These are phyloP conservation scores for Suhomyces panamericanus DNA, from an alignment of 1,139 yeast genomes.

Conservation along the genomic window DNA sequence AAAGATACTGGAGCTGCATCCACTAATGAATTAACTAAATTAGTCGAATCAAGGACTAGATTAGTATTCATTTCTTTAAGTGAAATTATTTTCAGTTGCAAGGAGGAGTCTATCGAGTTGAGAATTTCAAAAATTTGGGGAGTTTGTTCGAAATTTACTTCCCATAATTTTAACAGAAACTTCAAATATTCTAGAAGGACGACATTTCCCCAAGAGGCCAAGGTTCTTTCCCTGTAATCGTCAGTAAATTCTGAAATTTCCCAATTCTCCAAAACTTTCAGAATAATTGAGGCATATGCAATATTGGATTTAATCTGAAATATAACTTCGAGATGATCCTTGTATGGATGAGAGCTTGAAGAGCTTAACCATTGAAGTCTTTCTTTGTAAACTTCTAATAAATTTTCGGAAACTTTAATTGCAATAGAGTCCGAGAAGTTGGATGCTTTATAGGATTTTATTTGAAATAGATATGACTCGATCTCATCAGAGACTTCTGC, in stretches of 20 bases:
- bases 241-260: neutral
- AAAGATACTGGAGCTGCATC: neutral
- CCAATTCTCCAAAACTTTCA: neutral
- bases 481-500: slow-evolving; percentile 11
- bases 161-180: neutral
- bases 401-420: slow-evolving; percentile 13
- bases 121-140: neutral
- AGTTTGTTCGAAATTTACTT: neutral
- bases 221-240: neutral
- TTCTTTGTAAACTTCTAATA: slow-evolving; percentile 4
- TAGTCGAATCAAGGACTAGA: neutral
- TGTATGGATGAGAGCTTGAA: neutral
- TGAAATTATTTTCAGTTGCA: neutral
- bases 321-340: slow-evolving; percentile 3
- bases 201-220: neutral
- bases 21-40: neutral
- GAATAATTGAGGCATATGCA: neutral
- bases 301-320: slow-evolving; percentile 5
- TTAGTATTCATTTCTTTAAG: neutral
- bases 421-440: slow-evolving; percentile 14
- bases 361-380: neutral
- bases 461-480: slow-evolving; percentile 21
- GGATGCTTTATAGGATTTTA: slow-evolving; percentile 16
- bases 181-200: neutral
- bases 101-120: neutral